These are phyloP conservation scores for Coprinellus aureogranulatus DNA, from an alignment of 768 basidiomycete genomes.

Conservation along the genomic window DNA sequence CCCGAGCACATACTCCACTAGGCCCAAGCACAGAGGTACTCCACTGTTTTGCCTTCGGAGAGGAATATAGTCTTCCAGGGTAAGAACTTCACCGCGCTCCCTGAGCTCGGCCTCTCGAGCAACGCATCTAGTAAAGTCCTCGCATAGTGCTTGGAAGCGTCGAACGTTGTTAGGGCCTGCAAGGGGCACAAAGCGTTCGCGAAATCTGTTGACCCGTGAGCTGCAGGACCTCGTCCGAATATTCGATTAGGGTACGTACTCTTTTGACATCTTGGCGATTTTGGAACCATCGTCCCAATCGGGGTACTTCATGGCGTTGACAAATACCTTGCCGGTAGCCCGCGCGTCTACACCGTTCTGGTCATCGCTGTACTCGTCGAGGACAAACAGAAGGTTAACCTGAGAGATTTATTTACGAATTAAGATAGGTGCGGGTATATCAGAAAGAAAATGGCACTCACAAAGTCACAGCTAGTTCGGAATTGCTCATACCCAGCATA, in stretches of 20 bases:
- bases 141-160: conserved; percentile 52
- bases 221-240: background rate
- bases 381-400: conserved; percentile 63
- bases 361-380: conserved; percentile 69
- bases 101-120: conserved; percentile 62
- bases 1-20: conserved; percentile 59
- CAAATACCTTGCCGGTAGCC: conserved; percentile 49
- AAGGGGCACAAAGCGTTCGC: conserved; percentile 42
- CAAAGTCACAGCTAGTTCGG: conserved; percentile 61
- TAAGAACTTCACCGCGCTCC: conserved; percentile 53
- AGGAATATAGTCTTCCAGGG: conserved; percentile 48
- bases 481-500: conserved; percentile 57
- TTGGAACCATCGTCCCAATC: conserved; percentile 55
- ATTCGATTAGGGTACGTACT: conserved; percentile 41
- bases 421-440: conserved; percentile 1
- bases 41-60: conserved; percentile 72
- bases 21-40: conserved; percentile 58
- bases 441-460: conserved; percentile 24
- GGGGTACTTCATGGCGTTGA: conserved; percentile 51
- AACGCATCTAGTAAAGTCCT: conserved; percentile 57
- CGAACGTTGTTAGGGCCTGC: conserved; percentile 46
- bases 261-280: conserved; percentile 58
- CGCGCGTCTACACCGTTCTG: conserved; percentile 56
- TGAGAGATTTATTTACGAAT: conserved; percentile 13
- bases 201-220: conserved; percentile 42